Conservation (phyloP, 2,329 filamentous ascomycete species). For the Fusarium sp. region DNA sequence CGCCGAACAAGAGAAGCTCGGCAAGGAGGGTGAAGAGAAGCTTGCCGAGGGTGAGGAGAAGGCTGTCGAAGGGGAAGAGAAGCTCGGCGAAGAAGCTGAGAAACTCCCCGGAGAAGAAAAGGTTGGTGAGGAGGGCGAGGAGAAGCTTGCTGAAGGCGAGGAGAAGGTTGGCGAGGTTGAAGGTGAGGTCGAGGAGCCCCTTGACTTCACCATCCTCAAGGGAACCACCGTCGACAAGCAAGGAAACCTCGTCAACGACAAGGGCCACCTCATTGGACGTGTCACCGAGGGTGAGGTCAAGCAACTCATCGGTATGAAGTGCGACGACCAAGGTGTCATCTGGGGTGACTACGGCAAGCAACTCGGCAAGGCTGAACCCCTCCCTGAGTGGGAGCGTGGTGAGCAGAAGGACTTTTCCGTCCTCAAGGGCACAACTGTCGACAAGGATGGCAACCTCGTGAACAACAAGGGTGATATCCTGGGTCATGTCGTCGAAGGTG, state of each 20-base stretch:
- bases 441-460: conserved; percentile 69
- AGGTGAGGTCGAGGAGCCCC: conserved; percentile 21
- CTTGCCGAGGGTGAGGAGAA: conserved; percentile 6
- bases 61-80: background rate
- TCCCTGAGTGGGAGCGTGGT: conserved; percentile 64
- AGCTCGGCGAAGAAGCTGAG: background rate
- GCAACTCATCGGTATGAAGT: conserved; percentile 72
- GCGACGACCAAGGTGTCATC: conserved; percentile 77
- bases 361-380: conserved; percentile 75
- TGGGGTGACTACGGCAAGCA: conserved; percentile 71
- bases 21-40: conserved; percentile 8
- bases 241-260: conserved; percentile 67
- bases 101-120: conserved; percentile 7
- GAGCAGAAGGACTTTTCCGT: conserved; percentile 35
- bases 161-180: conserved; percentile 24
- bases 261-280: conserved; percentile 68
- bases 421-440: conserved; percentile 64
- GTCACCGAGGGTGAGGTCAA: conserved; percentile 72
- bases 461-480: conserved; percentile 65
- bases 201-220: conserved; percentile 35
- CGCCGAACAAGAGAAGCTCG: background rate
- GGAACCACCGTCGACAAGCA: conserved; percentile 56
- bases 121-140: background rate
- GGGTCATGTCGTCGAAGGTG: conserved; percentile 72
- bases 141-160: conserved; percentile 6